These are phyloP conservation scores for Penicillium sp. DNA, from an alignment of 2,329 filamentous ascomycete species.

Conservation along the genomic window DNA sequence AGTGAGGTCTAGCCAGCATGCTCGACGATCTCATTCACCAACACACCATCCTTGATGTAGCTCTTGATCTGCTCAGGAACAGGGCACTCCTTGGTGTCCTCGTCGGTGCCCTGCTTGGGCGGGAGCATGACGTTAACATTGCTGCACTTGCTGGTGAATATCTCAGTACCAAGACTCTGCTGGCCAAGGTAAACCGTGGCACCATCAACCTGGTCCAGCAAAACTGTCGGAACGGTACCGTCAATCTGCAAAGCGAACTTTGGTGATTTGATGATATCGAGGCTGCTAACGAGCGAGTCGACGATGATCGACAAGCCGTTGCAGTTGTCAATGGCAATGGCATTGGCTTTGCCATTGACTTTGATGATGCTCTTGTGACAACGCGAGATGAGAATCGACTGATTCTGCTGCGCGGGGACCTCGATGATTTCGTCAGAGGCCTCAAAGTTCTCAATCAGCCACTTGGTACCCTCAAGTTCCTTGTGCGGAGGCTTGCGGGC, in stretches of 20 bases:
- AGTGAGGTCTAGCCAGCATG: constrained; percentile 63
- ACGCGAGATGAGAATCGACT: constrained; percentile 85
- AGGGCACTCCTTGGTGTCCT: constrained; percentile 80
- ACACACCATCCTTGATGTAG: constrained; percentile 67
- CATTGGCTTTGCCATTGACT: constrained; percentile 88
- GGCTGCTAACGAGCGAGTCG: constrained; percentile 79
- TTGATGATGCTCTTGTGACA: constrained; percentile 89
- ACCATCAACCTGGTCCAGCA: constrained; percentile 90
- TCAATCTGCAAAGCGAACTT: constrained; percentile 94
- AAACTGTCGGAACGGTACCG: constrained; percentile 75
- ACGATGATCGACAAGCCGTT: constrained; percentile 76
- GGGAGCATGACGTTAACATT: constrained; percentile 82
- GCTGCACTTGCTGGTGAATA: constrained; percentile 84
- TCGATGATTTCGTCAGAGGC: constrained; percentile 67
- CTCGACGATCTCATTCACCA: constrained; percentile 92
- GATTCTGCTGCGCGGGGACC: constrained; percentile 72
- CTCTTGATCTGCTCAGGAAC: constrained; percentile 85
- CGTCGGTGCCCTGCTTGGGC: constrained; percentile 58
- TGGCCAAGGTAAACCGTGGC: constrained; percentile 81
- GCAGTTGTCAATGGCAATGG: constrained; percentile 92
- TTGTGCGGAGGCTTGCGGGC: constrained; percentile 74
- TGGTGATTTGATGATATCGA: constrained; percentile 91
- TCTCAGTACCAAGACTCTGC: constrained; percentile 68
- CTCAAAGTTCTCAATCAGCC: constrained; percentile 93
- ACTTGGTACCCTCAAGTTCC: constrained; percentile 83